phyloP scores from a whole-genome alignment of 176 grass and related monocot genomes.

The Cenchrus fungigraminus region DNA sequence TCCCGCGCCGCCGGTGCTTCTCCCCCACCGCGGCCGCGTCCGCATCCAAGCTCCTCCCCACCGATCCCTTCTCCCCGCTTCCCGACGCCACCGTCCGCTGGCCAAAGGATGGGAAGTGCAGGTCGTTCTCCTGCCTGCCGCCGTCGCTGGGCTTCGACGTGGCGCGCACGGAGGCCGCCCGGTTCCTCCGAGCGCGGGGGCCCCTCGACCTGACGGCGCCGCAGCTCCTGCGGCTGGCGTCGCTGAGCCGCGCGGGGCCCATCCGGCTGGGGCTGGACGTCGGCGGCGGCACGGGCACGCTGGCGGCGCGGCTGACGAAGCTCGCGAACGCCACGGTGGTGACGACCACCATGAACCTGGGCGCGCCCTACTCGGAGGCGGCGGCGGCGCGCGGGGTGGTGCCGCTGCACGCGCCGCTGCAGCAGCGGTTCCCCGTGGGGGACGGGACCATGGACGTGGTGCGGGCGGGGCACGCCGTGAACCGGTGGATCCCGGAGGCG shows the following conservation, averaged over 20 bases:
- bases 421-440: conserved; percentile 79
- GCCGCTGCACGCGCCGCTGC: conserved; percentile 85
- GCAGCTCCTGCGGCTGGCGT: conserved; percentile 84
- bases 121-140: conserved; percentile 60
- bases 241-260: conserved; percentile 66
- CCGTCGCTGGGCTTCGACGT: conserved; percentile 63
- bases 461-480: conserved; percentile 85
- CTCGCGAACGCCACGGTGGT: conserved; percentile 79
- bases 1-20: conserved; percentile 71
- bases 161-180: conserved; percentile 53
- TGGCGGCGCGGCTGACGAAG: conserved; percentile 72
- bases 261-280: conserved; percentile 82
- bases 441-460: conserved; percentile 85
- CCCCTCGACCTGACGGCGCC: conserved; percentile 76
- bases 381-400: conserved; percentile 75
- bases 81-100: conserved; percentile 70
- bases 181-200: conserved; percentile 58
- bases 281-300: conserved; percentile 77
- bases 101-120: conserved; percentile 47
- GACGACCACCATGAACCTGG: conserved; percentile 84
- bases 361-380: conserved; percentile 82
- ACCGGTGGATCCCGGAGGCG: conserved; percentile 88
- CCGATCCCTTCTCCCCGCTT: conserved; percentile 67
- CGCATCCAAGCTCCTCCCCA: conserved; percentile 52
- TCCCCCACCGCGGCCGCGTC: conserved; percentile 51